Conservation (phyloP, 83 land plant species). For the Picea abies region DNA sequence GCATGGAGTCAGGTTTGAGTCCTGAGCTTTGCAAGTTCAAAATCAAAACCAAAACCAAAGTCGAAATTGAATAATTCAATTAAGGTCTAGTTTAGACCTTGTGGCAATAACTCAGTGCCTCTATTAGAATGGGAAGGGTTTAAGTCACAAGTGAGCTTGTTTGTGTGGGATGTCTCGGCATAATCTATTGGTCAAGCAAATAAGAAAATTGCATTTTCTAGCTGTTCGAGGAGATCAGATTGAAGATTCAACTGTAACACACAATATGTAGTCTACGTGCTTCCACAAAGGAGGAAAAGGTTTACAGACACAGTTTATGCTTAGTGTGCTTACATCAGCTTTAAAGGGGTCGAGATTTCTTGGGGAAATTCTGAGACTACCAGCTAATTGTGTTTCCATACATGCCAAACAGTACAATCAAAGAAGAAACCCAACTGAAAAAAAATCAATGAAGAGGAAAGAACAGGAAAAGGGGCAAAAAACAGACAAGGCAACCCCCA, state of each 20-base stretch:
- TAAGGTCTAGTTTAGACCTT: not conserved
- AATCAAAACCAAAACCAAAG: no score
- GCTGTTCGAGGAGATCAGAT: not conserved
- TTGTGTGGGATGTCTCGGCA: not conserved
- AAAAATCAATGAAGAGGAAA: not conserved
- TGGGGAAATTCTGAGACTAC: not conserved
- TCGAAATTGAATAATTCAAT: no score
- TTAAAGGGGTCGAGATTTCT: not conserved
- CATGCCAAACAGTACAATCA: not conserved
- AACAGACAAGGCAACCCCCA: not conserved
- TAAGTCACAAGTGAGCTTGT: no score
- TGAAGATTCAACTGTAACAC: not conserved
- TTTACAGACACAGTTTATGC: not conserved
- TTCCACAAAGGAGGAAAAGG: not conserved
- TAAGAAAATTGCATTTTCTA: not conserved
- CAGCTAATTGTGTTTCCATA: not conserved
- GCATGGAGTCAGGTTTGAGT: no score
- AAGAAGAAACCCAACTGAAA: not conserved
- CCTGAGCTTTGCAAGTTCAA: no score
- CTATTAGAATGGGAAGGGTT: slow-evolving; percentile 4
- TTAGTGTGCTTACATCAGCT: not conserved
- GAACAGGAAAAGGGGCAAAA: not conserved
- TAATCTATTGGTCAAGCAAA: not conserved
- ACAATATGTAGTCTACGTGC: not conserved
- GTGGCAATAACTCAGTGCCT: not conserved